phyloP scores from a whole-genome alignment of 2,329 filamentous ascomycete species.

The Calonectria henricotiae region DNA sequence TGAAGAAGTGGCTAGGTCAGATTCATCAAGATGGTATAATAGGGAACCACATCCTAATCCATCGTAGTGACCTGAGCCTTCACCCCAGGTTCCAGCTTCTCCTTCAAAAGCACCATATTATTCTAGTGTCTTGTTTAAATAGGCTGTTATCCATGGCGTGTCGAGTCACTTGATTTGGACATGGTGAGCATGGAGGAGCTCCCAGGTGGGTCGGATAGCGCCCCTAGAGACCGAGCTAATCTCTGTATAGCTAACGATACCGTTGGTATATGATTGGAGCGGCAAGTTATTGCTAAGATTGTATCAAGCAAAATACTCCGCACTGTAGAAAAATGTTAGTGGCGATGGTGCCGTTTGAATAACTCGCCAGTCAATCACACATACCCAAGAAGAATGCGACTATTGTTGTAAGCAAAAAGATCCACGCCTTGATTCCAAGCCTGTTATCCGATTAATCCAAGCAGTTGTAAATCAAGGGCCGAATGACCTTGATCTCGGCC shows the following conservation, averaged over 20 bases:
- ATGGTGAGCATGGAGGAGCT: conserved; percentile 41
- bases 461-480: conserved; percentile 28
- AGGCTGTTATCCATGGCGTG: conserved; percentile 40
- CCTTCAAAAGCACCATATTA: conserved; percentile 36
- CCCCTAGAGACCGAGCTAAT: conserved; percentile 35
- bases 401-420: conserved; percentile 41
- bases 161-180: conserved; percentile 38
- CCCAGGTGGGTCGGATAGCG: conserved; percentile 36
- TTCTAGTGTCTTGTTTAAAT: conserved; percentile 35
- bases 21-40: conserved; percentile 34
- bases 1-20: conserved; percentile 43
- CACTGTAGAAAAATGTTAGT: neutral
- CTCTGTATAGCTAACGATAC: conserved; percentile 29
- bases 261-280: conserved; percentile 43
- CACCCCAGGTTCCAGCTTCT: conserved; percentile 33
- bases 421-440: conserved; percentile 41
- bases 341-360: fast-evolving
- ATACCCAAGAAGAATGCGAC: conserved; percentile 44
- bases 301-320: conserved; percentile 41
- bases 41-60: conserved; percentile 38
- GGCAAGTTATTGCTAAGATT: conserved; percentile 43
- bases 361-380: neutral
- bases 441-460: conserved; percentile 37
- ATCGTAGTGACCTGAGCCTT: conserved; percentile 31
- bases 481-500: conserved; percentile 43